Conservation (phyloP, 192 early-diverging fungal genomes). For the Umbelopsis sp. region DNA sequence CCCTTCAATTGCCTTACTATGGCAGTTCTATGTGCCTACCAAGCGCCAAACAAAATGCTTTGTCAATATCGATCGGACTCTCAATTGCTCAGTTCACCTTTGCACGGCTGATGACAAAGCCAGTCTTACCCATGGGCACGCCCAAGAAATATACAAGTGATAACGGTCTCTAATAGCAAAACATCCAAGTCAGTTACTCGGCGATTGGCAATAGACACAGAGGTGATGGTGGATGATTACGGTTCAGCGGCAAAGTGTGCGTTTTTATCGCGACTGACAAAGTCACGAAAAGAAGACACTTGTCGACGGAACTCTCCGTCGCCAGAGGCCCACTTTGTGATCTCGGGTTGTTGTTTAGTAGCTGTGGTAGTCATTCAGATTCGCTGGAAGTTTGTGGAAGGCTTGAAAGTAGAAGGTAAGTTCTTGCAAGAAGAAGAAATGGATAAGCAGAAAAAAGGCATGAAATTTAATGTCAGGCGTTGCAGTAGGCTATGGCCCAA, state of each 20-base stretch:
- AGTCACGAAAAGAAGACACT: constrained; percentile 70
- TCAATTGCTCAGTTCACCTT: constrained; percentile 8
- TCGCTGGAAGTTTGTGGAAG: neutral
- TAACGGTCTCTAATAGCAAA: constrained; percentile 64
- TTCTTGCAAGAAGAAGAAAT: neutral
- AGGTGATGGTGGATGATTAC: constrained; percentile 33
- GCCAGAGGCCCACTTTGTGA: constrained; percentile 64
- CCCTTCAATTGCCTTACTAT: constrained; percentile 92
- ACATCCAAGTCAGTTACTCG: constrained; percentile 13
- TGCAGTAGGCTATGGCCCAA: neutral
- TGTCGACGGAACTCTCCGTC: constrained; percentile 86
- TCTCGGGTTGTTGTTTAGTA: constrained; percentile 32
- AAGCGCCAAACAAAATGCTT: neutral
- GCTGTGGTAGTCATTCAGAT: constrained; percentile 24
- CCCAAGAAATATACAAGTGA: constrained; percentile 75
- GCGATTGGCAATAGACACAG: neutral
- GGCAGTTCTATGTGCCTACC: constrained; percentile 85
- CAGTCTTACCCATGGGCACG: constrained; percentile 61
- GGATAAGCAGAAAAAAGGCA: neutral
- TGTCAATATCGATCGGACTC: constrained; percentile 1
- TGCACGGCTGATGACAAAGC: neutral
- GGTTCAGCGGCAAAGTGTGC: constrained; percentile 76
- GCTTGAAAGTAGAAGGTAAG: neutral
- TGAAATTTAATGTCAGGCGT: neutral
- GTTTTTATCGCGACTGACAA: constrained; percentile 52